Evolutionary conservation across 1,284 basidiomycete genomes (phyloP), one percentile per base, ranked within the genome.

Genomic region (Neonothopanus nambi): DNA sequence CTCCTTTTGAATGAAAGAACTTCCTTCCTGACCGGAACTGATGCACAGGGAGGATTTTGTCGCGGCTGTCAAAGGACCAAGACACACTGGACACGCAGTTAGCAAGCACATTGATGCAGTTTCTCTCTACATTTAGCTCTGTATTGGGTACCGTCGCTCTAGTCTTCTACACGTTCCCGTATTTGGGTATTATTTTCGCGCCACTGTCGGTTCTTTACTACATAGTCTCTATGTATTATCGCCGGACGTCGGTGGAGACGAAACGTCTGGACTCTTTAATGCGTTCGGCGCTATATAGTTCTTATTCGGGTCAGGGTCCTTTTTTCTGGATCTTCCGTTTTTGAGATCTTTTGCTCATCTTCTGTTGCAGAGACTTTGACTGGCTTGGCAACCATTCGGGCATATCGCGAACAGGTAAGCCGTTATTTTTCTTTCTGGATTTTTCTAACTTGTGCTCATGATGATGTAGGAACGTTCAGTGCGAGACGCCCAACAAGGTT

Each of bases 231-330:
- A 59, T 74, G 2, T 85, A 78, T 61, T 85, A 84, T 61, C 73
- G 82, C 9, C 73, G 76, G 13, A 78, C 74, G 3, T 83, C 81
- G 0, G 80, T 85, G 0, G 86, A 89, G 65, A 78, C 82, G 12
- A 87, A 88, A 67, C 79, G 87, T 11, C 66, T 90, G 15, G 88
- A 90, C 64, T 87, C 87, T 0, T 62, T 89, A 11, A 75, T 89
- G 62, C 78, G 85, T 12, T 88, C 85, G 1, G 69, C 73, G 12
- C 68, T 90, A 38, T 90, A 89, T 67, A 77, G 80, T 13, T 77
- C 80, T 39, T 83, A 70, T 57, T 71, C 73, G 36, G 74, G 74
- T 75, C 48, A 36, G 62, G 37, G 58, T 55, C 38, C 54, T 48
- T 1, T 62, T 52, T 15, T 54, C 38, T 40, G 42, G 33, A n/a